Evolutionary conservation across 257 asterid genomes (phyloP).

Genomic region (Craterostigma plantagineum): DNA sequence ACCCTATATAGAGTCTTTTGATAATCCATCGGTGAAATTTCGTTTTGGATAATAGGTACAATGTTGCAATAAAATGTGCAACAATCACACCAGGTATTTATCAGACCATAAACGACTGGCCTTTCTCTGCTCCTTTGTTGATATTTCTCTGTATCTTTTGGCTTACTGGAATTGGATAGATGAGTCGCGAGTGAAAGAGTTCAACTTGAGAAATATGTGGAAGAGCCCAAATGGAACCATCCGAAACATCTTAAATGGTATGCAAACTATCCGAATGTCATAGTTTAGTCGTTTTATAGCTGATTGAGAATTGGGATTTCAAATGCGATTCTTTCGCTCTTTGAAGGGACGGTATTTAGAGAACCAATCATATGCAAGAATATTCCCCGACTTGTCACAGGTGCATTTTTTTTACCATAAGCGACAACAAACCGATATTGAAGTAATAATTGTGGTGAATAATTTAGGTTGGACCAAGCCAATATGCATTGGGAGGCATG

Average conservation of each 20-base stretch:
- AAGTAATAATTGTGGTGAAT: background rate
- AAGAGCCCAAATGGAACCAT: constrained; percentile 58
- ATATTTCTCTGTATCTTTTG: constrained; percentile 6
- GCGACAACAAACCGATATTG: background rate
- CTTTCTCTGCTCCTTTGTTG: background rate
- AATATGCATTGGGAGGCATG: constrained; percentile 58
- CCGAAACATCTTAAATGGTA: constrained; percentile 53
- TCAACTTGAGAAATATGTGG: constrained; percentile 54
- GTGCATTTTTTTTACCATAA: constrained; percentile 19
- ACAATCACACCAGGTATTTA: constrained; percentile 69
- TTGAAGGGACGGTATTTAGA: constrained; percentile 57
- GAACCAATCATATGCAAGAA: constrained; percentile 59
- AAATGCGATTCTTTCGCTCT: constrained; percentile 11
- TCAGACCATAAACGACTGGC: background rate
- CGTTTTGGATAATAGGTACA: too few species aligned
- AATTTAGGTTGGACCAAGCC: constrained; percentile 54
- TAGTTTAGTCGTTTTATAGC: constrained; percentile 8
- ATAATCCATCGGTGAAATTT: too few species aligned
- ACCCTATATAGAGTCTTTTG: too few species aligned
- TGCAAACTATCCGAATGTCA: constrained; percentile 7
- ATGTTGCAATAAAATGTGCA: constrained; percentile 78
- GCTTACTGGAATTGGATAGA: constrained; percentile 26
- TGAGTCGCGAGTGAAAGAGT: constrained; percentile 44
- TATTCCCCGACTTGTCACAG: constrained; percentile 48
- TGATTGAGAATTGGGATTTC: constrained; percentile 8